Conservation (phyloP, 495 filamentous ascomycete species). For the Filosporella fistucella region DNA sequence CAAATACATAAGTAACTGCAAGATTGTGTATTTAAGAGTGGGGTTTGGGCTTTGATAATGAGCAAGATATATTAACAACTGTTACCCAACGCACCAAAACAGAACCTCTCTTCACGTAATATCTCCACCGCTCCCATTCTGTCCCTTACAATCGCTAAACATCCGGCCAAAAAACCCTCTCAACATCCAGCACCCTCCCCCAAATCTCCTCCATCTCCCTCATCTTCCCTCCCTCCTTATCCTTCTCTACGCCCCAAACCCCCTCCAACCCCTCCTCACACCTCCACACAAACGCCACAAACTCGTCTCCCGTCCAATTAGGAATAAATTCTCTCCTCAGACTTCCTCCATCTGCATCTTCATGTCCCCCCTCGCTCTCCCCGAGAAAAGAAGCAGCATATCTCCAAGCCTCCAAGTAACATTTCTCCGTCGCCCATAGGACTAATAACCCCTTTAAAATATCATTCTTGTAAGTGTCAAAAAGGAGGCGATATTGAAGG, state of each 20-base stretch:
- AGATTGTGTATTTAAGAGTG: too few species aligned
- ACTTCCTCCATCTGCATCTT: constrained; percentile 57
- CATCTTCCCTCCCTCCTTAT: background rate
- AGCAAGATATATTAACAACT: too few species aligned
- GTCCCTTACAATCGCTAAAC: background rate
- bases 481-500: constrained; percentile 26
- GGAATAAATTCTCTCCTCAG: constrained; percentile 58
- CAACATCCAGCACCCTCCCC: background rate
- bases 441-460: constrained; percentile 63
- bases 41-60: too few species aligned
- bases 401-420: constrained; percentile 56
- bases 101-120: background rate
- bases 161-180: background rate
- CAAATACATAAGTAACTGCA: too few species aligned
- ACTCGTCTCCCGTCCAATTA: constrained; percentile 60
- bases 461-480: constrained; percentile 21
- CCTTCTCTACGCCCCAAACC: background rate
- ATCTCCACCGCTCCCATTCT: background rate
- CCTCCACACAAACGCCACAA: constrained; percentile 53
- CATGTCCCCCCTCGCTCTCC: constrained; percentile 6
- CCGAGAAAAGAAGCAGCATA: constrained; percentile 42
- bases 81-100: too few species aligned
- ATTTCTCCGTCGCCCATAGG: constrained; percentile 70
- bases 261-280: background rate
- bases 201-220: background rate